Base-by-base conservation (phyloP, 768 basidiomycete genomes). In the Termitomyces sp. region DNA sequence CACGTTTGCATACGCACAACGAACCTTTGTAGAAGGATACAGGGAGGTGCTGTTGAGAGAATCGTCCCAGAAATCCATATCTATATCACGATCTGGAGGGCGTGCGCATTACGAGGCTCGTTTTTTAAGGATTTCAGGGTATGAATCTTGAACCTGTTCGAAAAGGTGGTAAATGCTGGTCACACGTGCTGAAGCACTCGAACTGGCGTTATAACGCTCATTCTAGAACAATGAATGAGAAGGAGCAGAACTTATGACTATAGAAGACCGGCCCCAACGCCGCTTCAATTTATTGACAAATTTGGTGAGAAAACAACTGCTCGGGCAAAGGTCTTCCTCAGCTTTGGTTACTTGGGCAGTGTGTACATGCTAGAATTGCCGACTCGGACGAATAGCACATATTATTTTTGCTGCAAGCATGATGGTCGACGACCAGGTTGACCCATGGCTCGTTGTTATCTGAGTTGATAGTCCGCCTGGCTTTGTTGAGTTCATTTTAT, bases 41-140 rank as follows among this genome's bases (percentile, higher is more conserved):
- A 24, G 34, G 30, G 30, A 24, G 24, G 24, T 50, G 41, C 50
- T 53, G 27, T 36, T 24, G 31, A 59, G 55, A 33, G 55, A n/a
- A 39, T n/a, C 3, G 34, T 51, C 56, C 46, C 16, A 58, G 51
- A 50, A 13, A 58, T 18, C 52, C 33, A 57, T 37, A 62, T 41
- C 45, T 47, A 12, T 12, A 20, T 49, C 24, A 8, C 6, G 41
- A 51, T 27, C 39, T 24, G 33, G 24, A 42, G 20, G 51, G 20
- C 16, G 48, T 37, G 49, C 12, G n/a, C 18, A 27, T 4, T 24
- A 45, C 20, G n/a, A 22, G 15, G 36, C 12, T 3, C 9, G 9
- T 34, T 44, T 50, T n/a, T 18, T 30, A 39, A 52, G 42, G 42
- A 13, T 36, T 52, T 52, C 22, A 11, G 24, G 24, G 4, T 13